Evolutionary conservation across 768 basidiomycete genomes (phyloP).

Genomic region (Mrakia hoshinonis): DNA sequence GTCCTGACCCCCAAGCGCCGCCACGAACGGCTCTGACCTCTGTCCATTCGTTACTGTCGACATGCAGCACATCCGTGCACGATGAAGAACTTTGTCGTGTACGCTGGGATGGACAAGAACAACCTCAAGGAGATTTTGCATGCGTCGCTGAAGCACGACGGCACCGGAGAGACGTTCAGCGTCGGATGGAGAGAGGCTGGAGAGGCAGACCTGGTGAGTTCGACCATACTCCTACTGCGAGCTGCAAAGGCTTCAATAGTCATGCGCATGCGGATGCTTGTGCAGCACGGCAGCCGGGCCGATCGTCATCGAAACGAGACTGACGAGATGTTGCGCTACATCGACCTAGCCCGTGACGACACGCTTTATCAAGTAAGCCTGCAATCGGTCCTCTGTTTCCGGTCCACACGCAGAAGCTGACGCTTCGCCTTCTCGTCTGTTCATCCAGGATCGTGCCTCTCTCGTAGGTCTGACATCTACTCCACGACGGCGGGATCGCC

Average conservation of each 20-base stretch:
- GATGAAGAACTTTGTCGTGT: conserved; percentile 27
- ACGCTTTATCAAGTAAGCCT: conserved; percentile 10
- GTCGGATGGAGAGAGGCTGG: conserved; percentile 25
- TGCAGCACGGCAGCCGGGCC: too few species aligned
- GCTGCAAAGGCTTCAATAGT: not conserved
- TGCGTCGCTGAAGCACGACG: conserved; percentile 26
- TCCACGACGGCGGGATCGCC: too few species aligned
- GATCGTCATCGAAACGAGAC: too few species aligned
- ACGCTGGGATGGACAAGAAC: conserved; percentile 25
- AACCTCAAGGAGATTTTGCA: conserved; percentile 26
- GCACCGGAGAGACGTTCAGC: conserved; percentile 16
- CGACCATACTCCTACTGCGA: not conserved
- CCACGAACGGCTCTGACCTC: not conserved
- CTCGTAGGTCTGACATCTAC: not conserved
- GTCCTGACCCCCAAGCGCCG: not conserved
- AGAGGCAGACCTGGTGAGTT: not conserved
- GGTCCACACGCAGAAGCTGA: not conserved
- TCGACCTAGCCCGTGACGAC: not conserved
- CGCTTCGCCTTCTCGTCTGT: not conserved
- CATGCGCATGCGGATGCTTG: not conserved
- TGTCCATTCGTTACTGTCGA: not conserved
- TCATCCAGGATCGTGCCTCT: conserved; percentile 12
- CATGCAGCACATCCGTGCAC: conserved; percentile 32
- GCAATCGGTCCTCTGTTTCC: not conserved
- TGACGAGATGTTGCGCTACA: too few species aligned